phyloP scores from a whole-genome alignment of 352 stramenopile genomes.

The Globisporangium mamillatum region DNA sequence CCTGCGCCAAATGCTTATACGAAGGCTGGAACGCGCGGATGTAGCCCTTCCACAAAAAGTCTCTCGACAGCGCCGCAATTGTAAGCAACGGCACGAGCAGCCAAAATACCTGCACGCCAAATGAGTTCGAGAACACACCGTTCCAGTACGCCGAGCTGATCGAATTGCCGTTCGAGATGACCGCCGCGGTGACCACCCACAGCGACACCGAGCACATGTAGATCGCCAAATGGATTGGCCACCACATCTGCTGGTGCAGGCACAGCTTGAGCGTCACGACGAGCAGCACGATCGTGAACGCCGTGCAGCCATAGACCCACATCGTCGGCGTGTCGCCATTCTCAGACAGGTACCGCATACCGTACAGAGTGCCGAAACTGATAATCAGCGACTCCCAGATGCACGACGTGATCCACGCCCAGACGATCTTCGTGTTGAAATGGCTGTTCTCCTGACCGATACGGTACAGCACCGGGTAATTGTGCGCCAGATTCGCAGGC shows the following conservation, averaged over 20 bases:
- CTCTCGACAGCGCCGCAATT: slow-evolving; percentile 64
- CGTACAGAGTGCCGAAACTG: slow-evolving; percentile 79
- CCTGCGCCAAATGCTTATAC: slow-evolving; percentile 85
- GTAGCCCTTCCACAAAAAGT: slow-evolving; percentile 85
- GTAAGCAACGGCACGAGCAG: slow-evolving; percentile 70
- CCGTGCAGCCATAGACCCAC: slow-evolving; percentile 92
- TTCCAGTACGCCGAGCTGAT: slow-evolving; percentile 84
- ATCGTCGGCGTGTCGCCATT: slow-evolving; percentile 89
- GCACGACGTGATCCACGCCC: slow-evolving; percentile 79
- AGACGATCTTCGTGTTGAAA: slow-evolving; percentile 86
- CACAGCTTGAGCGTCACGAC: slow-evolving; percentile 95
- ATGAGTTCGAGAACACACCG: slow-evolving; percentile 72
- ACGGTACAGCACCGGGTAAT: slow-evolving; percentile 79
- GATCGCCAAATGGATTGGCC: slow-evolving; percentile 63
- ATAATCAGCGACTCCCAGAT: slow-evolving; percentile 85
- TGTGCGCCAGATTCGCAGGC: slow-evolving; percentile 55
- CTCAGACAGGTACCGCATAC: slow-evolving; percentile 73
- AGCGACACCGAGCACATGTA: slow-evolving; percentile 66
- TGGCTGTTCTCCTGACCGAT: slow-evolving; percentile 81
- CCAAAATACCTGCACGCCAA: slow-evolving; percentile 71
- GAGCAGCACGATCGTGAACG: slow-evolving; percentile 93
- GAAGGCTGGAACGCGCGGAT: slow-evolving; percentile 73
- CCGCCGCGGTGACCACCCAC: slow-evolving; percentile 67
- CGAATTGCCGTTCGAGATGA: slow-evolving; percentile 73
- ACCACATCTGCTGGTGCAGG: slow-evolving; percentile 85